phyloP scores from a whole-genome alignment of 139 green algal genomes.

The Micromonas commoda region DNA sequence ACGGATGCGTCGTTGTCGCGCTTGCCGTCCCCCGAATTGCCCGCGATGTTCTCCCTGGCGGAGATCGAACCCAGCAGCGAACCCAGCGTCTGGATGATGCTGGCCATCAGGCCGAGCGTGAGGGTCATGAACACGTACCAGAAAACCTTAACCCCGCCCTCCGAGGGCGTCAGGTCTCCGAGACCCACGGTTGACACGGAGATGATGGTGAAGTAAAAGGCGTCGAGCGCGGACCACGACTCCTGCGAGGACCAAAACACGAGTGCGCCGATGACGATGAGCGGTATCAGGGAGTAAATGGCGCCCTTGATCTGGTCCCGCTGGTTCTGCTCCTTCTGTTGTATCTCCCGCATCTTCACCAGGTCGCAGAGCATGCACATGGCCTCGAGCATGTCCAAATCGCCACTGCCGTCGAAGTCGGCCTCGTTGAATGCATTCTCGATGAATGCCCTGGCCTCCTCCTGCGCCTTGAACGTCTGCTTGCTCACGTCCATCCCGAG shows the following conservation, averaged over 20 bases:
- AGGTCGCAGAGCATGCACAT: neutral
- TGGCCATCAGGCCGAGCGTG: neutral
- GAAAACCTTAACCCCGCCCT: neutral
- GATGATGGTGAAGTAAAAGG: conserved; percentile 3
- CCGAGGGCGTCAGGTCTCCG: neutral
- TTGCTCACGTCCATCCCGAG: neutral
- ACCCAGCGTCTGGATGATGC: too few species aligned
- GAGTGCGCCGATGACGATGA: neutral
- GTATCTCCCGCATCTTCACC: neutral
- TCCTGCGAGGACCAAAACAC: neutral
- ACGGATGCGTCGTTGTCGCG: too few species aligned
- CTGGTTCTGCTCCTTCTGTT: neutral
- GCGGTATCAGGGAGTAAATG: neutral
- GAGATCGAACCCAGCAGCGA: too few species aligned
- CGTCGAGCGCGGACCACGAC: neutral
- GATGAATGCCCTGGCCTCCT: neutral
- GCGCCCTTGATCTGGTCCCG: neutral
- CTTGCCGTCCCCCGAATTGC: too few species aligned
- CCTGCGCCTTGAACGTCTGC: neutral
- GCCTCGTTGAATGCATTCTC: neutral
- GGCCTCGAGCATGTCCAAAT: neutral
- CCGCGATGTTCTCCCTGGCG: too few species aligned
- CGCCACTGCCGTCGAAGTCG: neutral
- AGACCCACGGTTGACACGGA: neutral
- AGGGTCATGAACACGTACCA: conserved; percentile 10